These are phyloP conservation scores for Bipolaris gigantea DNA, from an alignment of 2,329 filamentous ascomycete species.

Conservation along the genomic window DNA sequence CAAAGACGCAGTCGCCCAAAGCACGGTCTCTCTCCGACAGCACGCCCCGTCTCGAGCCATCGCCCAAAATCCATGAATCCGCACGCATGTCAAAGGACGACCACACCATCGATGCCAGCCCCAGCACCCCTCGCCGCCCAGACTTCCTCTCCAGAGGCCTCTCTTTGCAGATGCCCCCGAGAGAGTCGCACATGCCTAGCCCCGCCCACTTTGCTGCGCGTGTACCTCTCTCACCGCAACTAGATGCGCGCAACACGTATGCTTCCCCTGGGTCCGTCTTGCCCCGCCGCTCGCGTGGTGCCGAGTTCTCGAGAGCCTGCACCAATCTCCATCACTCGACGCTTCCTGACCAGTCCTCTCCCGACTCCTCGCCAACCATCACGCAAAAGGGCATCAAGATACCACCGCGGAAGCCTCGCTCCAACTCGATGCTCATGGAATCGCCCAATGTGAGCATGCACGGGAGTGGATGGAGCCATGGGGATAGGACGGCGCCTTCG, in stretches of 20 bases:
- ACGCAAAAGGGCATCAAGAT: slow-evolving; percentile 67
- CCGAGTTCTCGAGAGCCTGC: slow-evolving; percentile 91
- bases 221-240: slow-evolving; percentile 77
- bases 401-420: slow-evolving; percentile 54
- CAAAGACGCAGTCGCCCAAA: slow-evolving; percentile 45
- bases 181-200: slow-evolving; percentile 50
- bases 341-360: slow-evolving; percentile 82
- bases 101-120: slow-evolving; percentile 46
- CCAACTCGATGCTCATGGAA: slow-evolving; percentile 55
- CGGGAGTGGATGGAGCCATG: slow-evolving; percentile 65
- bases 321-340: slow-evolving; percentile 96
- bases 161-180: slow-evolving; percentile 69
- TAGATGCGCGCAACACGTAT: slow-evolving; percentile 82
- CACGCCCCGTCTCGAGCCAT: slow-evolving; percentile 49
- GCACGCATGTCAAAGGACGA: slow-evolving; percentile 49
- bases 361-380: slow-evolving; percentile 86
- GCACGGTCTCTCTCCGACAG: slow-evolving; percentile 51
- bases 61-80: slow-evolving; percentile 50
- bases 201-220: slow-evolving; percentile 59
- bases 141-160: slow-evolving; percentile 66
- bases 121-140: slow-evolving; percentile 69
- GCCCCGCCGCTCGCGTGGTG: slow-evolving; percentile 81
- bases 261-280: slow-evolving; percentile 80
- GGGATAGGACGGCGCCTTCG: slow-evolving; percentile 54
- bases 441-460: slow-evolving; percentile 62